phyloP scores from a whole-genome alignment of 108 stramenopile genomes.

The Pinguiococcus pyrenoidosus region DNA sequence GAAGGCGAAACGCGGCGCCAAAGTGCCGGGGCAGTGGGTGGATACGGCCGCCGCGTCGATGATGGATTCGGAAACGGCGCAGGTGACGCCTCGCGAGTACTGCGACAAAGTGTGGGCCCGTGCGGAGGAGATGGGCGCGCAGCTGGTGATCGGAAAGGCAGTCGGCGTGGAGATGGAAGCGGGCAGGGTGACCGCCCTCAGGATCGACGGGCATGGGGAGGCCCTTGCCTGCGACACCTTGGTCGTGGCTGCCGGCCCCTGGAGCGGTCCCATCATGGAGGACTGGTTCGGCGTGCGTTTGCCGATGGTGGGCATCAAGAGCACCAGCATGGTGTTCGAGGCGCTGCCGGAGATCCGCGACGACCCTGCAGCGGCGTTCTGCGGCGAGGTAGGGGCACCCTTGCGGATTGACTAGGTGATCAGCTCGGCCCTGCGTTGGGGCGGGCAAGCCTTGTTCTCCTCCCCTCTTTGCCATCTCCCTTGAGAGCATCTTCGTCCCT shows the following conservation, averaged over 20 bases:
- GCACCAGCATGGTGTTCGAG: constrained; percentile 24
- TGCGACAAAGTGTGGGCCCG: constrained; percentile 35
- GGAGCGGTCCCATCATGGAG: constrained; percentile 17
- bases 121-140: constrained; percentile 15
- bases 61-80: constrained; percentile 45
- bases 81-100: constrained; percentile 54
- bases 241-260: constrained; percentile 21
- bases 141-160: neutral
- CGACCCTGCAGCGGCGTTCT: neutral
- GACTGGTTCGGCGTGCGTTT: constrained; percentile 15
- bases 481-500: neutral
- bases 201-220: too few relatives aligned
- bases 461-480: too few relatives aligned
- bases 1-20: constrained; percentile 37
- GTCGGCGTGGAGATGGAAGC: neutral
- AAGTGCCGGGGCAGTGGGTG: constrained; percentile 21
- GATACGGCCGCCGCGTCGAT: constrained; percentile 5
- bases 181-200: neutral
- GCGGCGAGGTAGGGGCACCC: neutral
- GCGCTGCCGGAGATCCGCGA: neutral
- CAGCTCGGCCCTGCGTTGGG: too few relatives aligned
- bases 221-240: too few relatives aligned
- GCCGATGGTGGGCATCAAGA: constrained; percentile 33
- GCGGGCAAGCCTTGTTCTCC: neutral
- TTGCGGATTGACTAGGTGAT: neutral